Percentiles rank a stretch among this genome's conserved stretches.
Evolutionary conservation across 768 basidiomycete genomes (phyloP).

Genomic region (Auricularia heimuer): DNA sequence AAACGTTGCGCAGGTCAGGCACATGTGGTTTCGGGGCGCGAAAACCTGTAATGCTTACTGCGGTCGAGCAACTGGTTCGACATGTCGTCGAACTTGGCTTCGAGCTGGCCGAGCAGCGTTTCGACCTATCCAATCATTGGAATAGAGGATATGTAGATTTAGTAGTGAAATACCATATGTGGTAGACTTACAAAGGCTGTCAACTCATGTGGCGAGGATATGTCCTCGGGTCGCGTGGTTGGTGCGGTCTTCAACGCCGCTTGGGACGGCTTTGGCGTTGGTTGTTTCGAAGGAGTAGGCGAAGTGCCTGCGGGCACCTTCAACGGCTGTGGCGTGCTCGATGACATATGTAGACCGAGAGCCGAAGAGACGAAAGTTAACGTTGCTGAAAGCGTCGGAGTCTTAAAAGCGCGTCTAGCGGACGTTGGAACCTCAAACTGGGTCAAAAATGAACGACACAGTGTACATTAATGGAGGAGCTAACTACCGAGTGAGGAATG

Average conservation of each 20-base stretch:
- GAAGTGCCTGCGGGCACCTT: neutral
- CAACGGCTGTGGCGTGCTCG: too few relatives aligned
- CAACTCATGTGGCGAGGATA: slow-evolving; percentile 87
- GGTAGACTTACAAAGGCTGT: slow-evolving; percentile 74
- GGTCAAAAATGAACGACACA: too few relatives aligned
- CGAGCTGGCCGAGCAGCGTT: slow-evolving; percentile 78
- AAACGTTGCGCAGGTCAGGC: slow-evolving; percentile 5
- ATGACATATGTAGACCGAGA: too few relatives aligned
- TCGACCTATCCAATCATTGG: slow-evolving; percentile 52
- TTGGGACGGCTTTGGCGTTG: neutral
- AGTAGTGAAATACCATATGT: neutral
- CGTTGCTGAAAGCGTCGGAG: too few relatives aligned
- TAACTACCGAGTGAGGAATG: too few relatives aligned
- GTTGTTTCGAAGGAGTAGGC: neutral
- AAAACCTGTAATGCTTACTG: slow-evolving; percentile 38
- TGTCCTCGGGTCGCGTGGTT: slow-evolving; percentile 41
- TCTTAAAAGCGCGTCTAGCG: too few relatives aligned
- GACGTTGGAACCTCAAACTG: too few relatives aligned
- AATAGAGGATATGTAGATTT: neutral
- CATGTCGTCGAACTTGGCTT: slow-evolving; percentile 87
- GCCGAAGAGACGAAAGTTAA: too few relatives aligned
- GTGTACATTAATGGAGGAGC: too few relatives aligned
- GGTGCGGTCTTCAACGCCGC: slow-evolving; percentile 17
- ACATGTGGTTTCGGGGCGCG: neutral
- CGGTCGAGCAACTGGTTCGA: slow-evolving; percentile 78